Evolutionary conservation across 495 filamentous ascomycete species (phyloP).

Genomic region (Sporormia fimetaria): DNA sequence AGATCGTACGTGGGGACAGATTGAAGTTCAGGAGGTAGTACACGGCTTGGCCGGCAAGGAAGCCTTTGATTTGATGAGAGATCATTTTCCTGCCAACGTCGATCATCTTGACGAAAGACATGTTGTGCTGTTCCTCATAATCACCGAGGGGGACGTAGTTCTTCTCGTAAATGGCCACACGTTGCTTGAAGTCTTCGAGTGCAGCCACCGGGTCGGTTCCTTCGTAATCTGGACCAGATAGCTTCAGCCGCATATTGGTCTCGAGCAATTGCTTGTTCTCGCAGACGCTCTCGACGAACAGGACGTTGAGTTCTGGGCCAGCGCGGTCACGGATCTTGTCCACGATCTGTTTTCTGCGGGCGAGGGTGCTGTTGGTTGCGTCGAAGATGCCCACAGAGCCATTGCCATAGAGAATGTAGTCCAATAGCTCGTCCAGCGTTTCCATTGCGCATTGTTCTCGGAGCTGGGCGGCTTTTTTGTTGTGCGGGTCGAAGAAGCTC

Average conservation of each 20-base stretch:
- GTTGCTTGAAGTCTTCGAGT: slow-evolving; percentile 81
- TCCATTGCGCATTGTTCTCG: slow-evolving; percentile 86
- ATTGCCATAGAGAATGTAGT: slow-evolving; percentile 69
- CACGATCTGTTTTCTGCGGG: slow-evolving; percentile 71
- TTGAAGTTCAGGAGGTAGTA: slow-evolving; percentile 96
- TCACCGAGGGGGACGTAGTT: slow-evolving; percentile 85
- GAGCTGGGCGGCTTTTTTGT: slow-evolving; percentile 66
- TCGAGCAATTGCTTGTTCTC: slow-evolving; percentile 74
- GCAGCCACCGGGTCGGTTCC: slow-evolving; percentile 77
- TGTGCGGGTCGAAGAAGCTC: slow-evolving; percentile 86
- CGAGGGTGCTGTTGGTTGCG: slow-evolving; percentile 89
- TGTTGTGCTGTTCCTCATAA: slow-evolving; percentile 75
- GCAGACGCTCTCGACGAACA: slow-evolving; percentile 92
- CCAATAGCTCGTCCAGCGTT: slow-evolving; percentile 80
- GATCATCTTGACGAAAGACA: slow-evolving; percentile 95
- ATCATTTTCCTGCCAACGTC: slow-evolving; percentile 93
- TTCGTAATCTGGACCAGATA: slow-evolving; percentile 94
- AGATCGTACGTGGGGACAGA: slow-evolving; percentile 85
- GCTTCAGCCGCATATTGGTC: slow-evolving; percentile 93
- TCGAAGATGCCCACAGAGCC: slow-evolving; percentile 97
- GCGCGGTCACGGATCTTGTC: slow-evolving; percentile 71
- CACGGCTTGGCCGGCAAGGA: slow-evolving; percentile 78
- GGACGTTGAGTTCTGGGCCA: slow-evolving; percentile 72
- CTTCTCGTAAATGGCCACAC: slow-evolving; percentile 85
- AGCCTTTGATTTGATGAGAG: slow-evolving; percentile 78